Evolutionary conservation across 2,329 filamentous ascomycete species (phyloP), one percentile per base, ranked within the genome.

Genomic region (Huntiella bhutanensis): DNA sequence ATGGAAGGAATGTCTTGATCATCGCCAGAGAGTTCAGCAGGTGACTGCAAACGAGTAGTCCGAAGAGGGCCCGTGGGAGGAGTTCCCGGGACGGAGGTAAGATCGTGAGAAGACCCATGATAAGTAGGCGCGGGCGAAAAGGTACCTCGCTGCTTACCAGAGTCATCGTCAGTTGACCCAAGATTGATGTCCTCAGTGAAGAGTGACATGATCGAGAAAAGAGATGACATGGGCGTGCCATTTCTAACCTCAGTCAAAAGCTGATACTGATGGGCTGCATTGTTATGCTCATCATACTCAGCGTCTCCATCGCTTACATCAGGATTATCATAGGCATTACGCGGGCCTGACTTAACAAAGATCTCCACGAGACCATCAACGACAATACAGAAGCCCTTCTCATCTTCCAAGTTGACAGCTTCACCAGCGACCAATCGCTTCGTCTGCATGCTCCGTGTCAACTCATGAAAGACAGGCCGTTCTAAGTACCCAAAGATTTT

Each of bases 401-500:
- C 91, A 59, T 98, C 91, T 62, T 98, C 91, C 32, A 98, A 67
- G 53, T 95, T 77, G 54, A 98, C 69, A 0, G 91, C 98, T 62
- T 98, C 91, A 28, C 91, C 91, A 4, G 91, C 88, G 56, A 96
- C 92, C 43, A 98, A 70, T 62, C 95, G 95, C 55, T 85, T 73
- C 15, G 92, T 98, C 65, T 98, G 91, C 91, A 98, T 98, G 49
- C 87, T 95, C 50, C 91, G 72, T 0, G 91, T 98, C 55, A 98
- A 73, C 62, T 98, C 91, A 57, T 98, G 92, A 57, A 98, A 98
- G 37, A 98, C 91, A 0, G 91, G 86, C 19, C 91, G 77, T 60
- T 98, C 91, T 38, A 98, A 68, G 58, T 96, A 98, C 6, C 91
- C 91, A 63, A 98, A 98, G 49, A 98, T 91, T 62, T 96, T 98